Evolutionary conservation across 257 asterid genomes (phyloP).

Genomic region (Verbena officinalis): DNA sequence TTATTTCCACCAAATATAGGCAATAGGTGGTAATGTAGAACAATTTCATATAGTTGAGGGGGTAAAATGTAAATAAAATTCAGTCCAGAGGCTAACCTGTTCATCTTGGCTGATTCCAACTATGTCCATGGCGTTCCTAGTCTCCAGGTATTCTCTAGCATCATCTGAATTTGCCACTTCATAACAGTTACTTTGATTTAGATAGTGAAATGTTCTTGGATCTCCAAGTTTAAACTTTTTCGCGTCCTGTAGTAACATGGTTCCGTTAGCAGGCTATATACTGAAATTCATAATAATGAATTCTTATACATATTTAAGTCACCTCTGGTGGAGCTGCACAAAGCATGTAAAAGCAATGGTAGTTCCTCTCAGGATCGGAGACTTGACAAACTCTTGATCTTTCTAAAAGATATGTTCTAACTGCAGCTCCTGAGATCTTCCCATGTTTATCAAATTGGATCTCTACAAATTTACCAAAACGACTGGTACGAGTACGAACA

Average conservation of each 20-base stretch:
- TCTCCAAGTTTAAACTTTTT: constrained; percentile 78
- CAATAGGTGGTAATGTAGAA: too few relatives aligned
- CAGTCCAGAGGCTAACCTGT: constrained; percentile 54
- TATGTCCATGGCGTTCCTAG: constrained; percentile 95
- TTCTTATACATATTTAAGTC: constrained; percentile 23
- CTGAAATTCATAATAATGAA: neutral
- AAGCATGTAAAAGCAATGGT: constrained; percentile 95
- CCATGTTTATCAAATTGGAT: constrained; percentile 89
- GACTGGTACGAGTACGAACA: constrained; percentile 68
- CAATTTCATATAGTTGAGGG: too few relatives aligned
- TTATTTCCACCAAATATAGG: too few relatives aligned
- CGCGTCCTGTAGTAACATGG: constrained; percentile 57
- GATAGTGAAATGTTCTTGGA: constrained; percentile 81
- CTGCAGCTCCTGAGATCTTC: constrained; percentile 98
- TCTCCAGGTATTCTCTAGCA: constrained; percentile 88
- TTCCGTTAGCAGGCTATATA: constrained; percentile 26
- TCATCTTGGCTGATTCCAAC: constrained; percentile 94
- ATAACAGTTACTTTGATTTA: constrained; percentile 84
- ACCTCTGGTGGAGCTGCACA: constrained; percentile 99
- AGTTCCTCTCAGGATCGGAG: constrained; percentile 93
- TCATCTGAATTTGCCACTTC: constrained; percentile 87
- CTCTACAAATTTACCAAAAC: constrained; percentile 97
- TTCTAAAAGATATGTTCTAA: constrained; percentile 89
- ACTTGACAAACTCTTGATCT: constrained; percentile 97
- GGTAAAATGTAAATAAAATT: too few relatives aligned